Conservation (phyloP, 257 asterid species). For the Rehmannia glutinosa region DNA sequence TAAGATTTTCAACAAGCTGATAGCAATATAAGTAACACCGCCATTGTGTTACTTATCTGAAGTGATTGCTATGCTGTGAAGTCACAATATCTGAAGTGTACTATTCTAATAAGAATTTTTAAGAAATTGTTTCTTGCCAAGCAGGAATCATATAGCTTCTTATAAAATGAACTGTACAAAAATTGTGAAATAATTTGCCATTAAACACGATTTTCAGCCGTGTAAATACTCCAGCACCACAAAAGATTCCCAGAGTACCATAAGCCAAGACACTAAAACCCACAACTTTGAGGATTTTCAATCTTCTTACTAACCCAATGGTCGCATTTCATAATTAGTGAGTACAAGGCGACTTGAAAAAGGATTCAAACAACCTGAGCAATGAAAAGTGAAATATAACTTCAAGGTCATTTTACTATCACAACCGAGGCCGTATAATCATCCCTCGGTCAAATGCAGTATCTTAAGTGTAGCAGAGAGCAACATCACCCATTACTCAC, state of each 20-base stretch:
- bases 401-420: not conserved
- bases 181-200: too few relatives aligned
- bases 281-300: not conserved
- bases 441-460: not conserved
- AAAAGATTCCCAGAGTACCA: not conserved
- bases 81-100: not conserved
- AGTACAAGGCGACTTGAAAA: too few relatives aligned
- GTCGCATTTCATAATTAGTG: too few relatives aligned
- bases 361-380: too few relatives aligned
- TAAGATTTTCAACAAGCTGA: not conserved
- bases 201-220: not conserved
- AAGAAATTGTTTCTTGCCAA: not conserved
- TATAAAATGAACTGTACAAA: not conserved
- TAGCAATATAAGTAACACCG: not conserved
- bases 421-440: not conserved
- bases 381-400: constrained; percentile 1
- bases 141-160: not conserved
- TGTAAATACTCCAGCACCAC: not conserved
- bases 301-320: too few relatives aligned
- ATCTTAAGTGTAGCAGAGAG: not conserved
- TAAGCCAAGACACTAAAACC: not conserved
- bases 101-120: not conserved
- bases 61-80: too few relatives aligned
- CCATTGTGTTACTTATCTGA: not conserved
- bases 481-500: constrained; percentile 1